These are phyloP conservation scores for Cynara cardunculus DNA, from an alignment of 129 eudicot species.

Conservation along the genomic window DNA sequence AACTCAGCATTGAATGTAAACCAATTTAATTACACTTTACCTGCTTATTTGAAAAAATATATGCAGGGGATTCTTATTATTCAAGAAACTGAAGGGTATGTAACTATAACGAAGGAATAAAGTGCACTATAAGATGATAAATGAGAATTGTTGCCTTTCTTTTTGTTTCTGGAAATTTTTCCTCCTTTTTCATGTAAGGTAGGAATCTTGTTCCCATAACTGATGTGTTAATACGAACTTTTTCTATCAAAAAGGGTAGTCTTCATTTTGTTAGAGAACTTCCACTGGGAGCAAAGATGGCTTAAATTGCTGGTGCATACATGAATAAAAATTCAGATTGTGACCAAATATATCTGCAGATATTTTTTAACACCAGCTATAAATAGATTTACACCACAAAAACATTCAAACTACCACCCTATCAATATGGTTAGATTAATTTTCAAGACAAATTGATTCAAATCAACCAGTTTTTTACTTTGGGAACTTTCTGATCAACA, in stretches of 20 bases:
- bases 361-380: conserved; percentile 1
- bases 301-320: not conserved
- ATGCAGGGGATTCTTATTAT: not conserved
- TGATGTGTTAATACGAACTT: not conserved
- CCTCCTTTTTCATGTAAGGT: not conserved
- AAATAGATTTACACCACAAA: conserved; percentile 11
- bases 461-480: conserved; percentile 8
- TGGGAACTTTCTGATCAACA: conserved; percentile 8
- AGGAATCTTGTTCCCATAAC: not conserved
- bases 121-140: not conserved
- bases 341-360: not conserved
- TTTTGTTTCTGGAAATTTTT: not conserved
- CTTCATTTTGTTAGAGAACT: not conserved
- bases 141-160: not conserved
- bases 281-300: not conserved
- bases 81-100: not conserved
- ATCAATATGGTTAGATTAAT: conserved; percentile 8
- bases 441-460: conserved; percentile 10
- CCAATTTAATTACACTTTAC: not conserved
- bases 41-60: not conserved
- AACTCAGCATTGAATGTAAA: not conserved
- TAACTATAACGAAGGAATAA: not conserved
- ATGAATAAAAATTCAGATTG: not conserved
- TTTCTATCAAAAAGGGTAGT: not conserved
- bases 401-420: not conserved